Conservation (phyloP, 2,329 filamentous ascomycete genomes). For the Penicillium polonicum region DNA sequence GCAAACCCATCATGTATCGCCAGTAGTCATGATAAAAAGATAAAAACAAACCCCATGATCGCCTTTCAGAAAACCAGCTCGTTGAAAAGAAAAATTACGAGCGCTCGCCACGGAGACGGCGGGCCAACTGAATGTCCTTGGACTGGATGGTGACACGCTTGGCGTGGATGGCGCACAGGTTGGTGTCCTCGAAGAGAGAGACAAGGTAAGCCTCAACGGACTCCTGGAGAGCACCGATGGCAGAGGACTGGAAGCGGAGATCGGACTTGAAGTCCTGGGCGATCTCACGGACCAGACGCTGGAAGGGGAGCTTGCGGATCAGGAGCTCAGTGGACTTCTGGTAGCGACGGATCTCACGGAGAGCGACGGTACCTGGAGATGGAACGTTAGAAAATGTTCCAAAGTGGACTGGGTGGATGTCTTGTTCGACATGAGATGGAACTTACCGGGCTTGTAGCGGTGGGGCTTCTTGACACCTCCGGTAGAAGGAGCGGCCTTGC, state of each 20-base stretch:
- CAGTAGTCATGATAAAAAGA: slow-evolving; percentile 41
- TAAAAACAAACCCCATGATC: slow-evolving; percentile 41
- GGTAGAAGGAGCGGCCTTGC: slow-evolving; percentile 96
- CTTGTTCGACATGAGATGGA: neutral
- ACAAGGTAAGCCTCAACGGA: slow-evolving; percentile 98
- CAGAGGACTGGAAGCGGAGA: slow-evolving; percentile 96
- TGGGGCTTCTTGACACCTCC: slow-evolving; percentile 97
- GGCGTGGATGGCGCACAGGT: slow-evolving; percentile 97
- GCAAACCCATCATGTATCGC: slow-evolving; percentile 47
- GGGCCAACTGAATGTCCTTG: slow-evolving; percentile 96
- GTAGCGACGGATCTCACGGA: slow-evolving; percentile 97
- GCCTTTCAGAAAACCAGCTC: slow-evolving; percentile 36
- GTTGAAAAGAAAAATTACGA: slow-evolving; percentile 57
- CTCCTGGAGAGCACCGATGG: slow-evolving; percentile 96
- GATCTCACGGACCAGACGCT: slow-evolving; percentile 95
- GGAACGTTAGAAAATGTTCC: slow-evolving; percentile 25
- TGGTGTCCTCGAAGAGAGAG: slow-evolving; percentile 97
- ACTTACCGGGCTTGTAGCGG: slow-evolving; percentile 75
- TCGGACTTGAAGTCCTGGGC: slow-evolving; percentile 94
- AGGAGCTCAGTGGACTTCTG: slow-evolving; percentile 96
- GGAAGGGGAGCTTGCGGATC: slow-evolving; percentile 96
- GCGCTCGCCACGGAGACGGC: slow-evolving; percentile 90
- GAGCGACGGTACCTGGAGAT: slow-evolving; percentile 74
- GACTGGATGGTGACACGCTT: slow-evolving; percentile 95
- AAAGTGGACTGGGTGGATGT: no score